Base-by-base conservation (phyloP, 768 basidiomycete genomes). In the Mycena galericulata region DNA sequence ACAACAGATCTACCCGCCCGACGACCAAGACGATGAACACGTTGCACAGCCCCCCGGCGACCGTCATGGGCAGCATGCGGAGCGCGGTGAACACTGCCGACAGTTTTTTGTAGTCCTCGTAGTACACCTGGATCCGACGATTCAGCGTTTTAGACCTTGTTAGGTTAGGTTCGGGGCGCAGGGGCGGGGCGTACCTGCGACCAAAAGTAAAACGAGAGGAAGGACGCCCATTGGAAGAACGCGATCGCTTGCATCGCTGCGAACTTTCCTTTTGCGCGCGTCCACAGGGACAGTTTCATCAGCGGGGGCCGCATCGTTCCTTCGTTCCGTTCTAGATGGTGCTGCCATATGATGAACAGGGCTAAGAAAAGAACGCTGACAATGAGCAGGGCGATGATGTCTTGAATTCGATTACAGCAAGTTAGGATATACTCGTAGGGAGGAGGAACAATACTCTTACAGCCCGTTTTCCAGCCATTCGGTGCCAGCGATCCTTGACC, bases 31-130 rank as follows among this genome's bases (percentile, higher is more conserved):
- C 91, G 15, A 94, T 87, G 51, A 92, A 75, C 34, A 90, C 60
- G 74, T 93, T 94, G 73, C 90, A 91, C 2, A 86, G 34, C 7
- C 88, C 68, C 10, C 94, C 93, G 17, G 86, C 85, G n/a, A 94
- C 74, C 30, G 88, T 86, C 90, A 92, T 92, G 1, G 93, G 94
- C 1, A 94, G 67, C 61, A 94, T 79, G 7, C 92, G 86, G 29
- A 92, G 69, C 77, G 92, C 91, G 0, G 90, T 87, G 12, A 82
- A 79, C 24, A 95, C 78, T 0, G 92, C 88, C 0, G 79, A 83
- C 4, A 89, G 82, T 0, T 79, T 74, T 17, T 83, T 70, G 74
- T 89, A 94, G 53, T 88, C 84, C 72, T 95, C 92, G 73, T 93
- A 95, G 74, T 89, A 94, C 12, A 94, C 74, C 88, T 93, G 62